A percentile compares a stretch with the other conserved stretches of the same genome.
These are phyloP conservation scores for Cryptococcus sp. DNA, from an alignment of 1,284 basidiomycete genomes.

Conservation along the genomic window DNA sequence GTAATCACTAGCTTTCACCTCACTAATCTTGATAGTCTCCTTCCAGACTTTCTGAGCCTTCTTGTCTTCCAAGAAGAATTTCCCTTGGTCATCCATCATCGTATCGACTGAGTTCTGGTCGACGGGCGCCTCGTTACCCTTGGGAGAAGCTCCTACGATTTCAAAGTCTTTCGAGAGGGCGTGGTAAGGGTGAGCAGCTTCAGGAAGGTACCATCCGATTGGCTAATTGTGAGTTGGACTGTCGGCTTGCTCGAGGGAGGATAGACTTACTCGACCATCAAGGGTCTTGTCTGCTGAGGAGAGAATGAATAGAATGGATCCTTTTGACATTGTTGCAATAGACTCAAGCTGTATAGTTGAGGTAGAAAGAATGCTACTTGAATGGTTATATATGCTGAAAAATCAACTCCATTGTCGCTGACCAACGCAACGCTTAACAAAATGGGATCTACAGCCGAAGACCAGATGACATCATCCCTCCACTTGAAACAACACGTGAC, in stretches of 20 bases:
- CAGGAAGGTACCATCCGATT: constrained; percentile 64
- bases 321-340: constrained; percentile 10
- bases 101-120: constrained; percentile 53
- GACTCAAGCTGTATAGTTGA: not conserved
- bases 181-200: constrained; percentile 78
- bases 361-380: not conserved
- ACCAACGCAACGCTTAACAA: too few relatives aligned
- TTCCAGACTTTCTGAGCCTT: constrained; percentile 59
- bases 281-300: constrained; percentile 65
- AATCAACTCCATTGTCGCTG: too few relatives aligned
- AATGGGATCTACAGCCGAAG: too few relatives aligned
- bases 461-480: too few relatives aligned
- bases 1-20: constrained; percentile 60
- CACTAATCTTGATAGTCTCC: constrained; percentile 59
- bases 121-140: constrained; percentile 67
- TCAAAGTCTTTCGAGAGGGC: constrained; percentile 56
- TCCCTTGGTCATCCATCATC: constrained; percentile 59
- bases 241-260: not conserved
- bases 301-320: constrained; percentile 63
- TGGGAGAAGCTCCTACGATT: constrained; percentile 68
- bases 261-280: constrained; percentile 27
- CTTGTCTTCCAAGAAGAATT: constrained; percentile 59
- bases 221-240: constrained; percentile 10
- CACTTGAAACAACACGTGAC: too few relatives aligned
- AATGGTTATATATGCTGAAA: too few relatives aligned